These are phyloP conservation scores for Chimonanthus salicifolius DNA, from an alignment of 164 flowering plant genomes.

Conservation along the genomic window DNA sequence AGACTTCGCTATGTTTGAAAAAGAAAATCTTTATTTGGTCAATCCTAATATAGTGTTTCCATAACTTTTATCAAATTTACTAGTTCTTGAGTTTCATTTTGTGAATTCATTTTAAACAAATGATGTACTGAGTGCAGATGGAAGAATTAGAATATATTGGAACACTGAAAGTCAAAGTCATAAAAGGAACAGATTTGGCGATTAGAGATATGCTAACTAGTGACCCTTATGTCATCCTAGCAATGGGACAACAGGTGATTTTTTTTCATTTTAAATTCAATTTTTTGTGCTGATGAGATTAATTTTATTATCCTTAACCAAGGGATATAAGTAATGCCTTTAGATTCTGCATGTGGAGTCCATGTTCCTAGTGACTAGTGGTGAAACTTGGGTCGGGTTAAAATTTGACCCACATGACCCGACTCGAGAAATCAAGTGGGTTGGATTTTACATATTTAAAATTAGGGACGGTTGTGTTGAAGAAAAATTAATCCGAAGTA, in stretches of 20 bases:
- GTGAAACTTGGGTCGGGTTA: too few relatives aligned
- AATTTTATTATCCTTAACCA: not conserved
- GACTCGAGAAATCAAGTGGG: too few relatives aligned
- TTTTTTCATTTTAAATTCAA: not conserved
- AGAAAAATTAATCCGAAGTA: too few relatives aligned
- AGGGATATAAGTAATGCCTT: not conserved
- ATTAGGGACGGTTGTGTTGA: too few relatives aligned
- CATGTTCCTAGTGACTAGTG: not conserved
- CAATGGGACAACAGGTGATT: conserved; percentile 74
- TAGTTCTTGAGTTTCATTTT: not conserved
- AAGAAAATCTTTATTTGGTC: not conserved
- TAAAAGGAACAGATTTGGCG: conserved; percentile 78
- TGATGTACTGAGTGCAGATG: conserved; percentile 27
- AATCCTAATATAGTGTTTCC: not conserved
- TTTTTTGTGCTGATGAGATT: not conserved
- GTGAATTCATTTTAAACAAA: not conserved
- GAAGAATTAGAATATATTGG: conserved; percentile 90
- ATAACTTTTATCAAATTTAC: not conserved
- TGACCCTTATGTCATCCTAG: conserved; percentile 82
- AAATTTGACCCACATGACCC: too few relatives aligned
- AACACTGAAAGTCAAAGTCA: conserved; percentile 73
- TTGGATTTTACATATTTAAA: too few relatives aligned
- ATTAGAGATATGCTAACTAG: conserved; percentile 91
- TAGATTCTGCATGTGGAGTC: not conserved
- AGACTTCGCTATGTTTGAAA: too few relatives aligned